These are phyloP conservation scores for Dothistroma septosporum DNA, from an alignment of 2,329 filamentous ascomycete genomes.

Conservation along the genomic window DNA sequence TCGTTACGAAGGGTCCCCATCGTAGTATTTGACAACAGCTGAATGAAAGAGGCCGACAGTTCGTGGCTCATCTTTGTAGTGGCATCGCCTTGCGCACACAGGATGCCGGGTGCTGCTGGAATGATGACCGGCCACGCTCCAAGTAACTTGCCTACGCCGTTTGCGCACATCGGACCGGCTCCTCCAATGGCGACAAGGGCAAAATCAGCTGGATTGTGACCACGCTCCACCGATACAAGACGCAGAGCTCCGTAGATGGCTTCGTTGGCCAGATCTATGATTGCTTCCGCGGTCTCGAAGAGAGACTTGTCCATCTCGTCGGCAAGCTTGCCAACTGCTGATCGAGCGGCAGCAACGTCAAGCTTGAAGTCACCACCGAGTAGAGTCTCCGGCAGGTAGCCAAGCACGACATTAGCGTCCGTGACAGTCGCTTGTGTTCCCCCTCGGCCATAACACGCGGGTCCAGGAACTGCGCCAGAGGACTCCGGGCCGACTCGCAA, in stretches of 20 bases:
- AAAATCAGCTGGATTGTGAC: constrained; percentile 28
- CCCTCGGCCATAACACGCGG: constrained; percentile 26
- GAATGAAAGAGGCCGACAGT: constrained; percentile 27
- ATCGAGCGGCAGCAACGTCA: constrained; percentile 23
- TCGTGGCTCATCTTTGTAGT: constrained; percentile 31
- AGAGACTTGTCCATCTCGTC: constrained; percentile 28
- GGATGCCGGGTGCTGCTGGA: constrained; percentile 28
- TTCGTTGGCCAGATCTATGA: constrained; percentile 28
- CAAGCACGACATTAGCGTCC: constrained; percentile 27
- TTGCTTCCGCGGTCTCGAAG: constrained; percentile 26
- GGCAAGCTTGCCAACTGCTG: constrained; percentile 22
- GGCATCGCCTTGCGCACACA: constrained; percentile 27
- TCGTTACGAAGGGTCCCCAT: constrained; percentile 25
- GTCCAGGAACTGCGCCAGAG: constrained; percentile 24
- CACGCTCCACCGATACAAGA: constrained; percentile 27
- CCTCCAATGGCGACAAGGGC: constrained; percentile 28
- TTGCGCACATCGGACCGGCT: constrained; percentile 25
- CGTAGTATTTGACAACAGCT: constrained; percentile 20
- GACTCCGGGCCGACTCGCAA: constrained; percentile 27
- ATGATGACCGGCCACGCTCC: constrained; percentile 29
- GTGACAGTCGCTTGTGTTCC: constrained; percentile 28
- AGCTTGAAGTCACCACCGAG: constrained; percentile 28
- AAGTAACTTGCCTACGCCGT: constrained; percentile 26
- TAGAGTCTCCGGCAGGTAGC: constrained; percentile 26
- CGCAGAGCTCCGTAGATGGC: constrained; percentile 28